Conservation (phyloP, 441 rosid species). For the Theobroma grandiflorum region DNA sequence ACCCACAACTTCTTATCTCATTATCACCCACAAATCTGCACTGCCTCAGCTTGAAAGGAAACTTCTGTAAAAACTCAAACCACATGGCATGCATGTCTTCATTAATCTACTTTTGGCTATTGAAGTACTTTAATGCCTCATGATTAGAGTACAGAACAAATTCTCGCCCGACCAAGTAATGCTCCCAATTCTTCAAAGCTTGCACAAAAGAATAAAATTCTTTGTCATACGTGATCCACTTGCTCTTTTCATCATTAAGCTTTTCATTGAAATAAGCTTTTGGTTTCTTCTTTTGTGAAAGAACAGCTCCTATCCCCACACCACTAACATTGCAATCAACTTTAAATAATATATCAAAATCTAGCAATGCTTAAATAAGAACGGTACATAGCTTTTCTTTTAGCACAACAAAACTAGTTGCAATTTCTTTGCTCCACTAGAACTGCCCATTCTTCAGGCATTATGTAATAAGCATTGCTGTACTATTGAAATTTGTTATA, state of each 20-base stretch:
- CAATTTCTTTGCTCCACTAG: too few relatives aligned
- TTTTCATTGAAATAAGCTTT: background rate
- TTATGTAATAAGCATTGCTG: background rate
- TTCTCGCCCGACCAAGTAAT: too few relatives aligned
- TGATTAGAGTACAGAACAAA: background rate
- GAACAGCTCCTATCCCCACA: background rate
- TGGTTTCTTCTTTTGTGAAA: background rate
- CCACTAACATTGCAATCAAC: background rate
- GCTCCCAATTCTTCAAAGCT: too few relatives aligned
- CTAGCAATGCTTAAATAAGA: too few relatives aligned
- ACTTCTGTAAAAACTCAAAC: too few relatives aligned
- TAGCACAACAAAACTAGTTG: too few relatives aligned
- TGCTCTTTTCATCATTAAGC: background rate
- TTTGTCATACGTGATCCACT: too few relatives aligned
- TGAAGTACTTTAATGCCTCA: background rate
- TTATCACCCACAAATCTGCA: background rate
- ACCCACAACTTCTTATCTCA: background rate
- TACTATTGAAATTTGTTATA: background rate
- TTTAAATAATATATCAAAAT: too few relatives aligned
- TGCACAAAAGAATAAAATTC: too few relatives aligned
- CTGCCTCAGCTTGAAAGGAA: background rate
- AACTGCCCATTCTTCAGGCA: too few relatives aligned
- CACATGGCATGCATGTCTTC: background rate
- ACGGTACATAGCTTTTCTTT: too few relatives aligned
- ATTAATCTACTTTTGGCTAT: background rate